Evolutionary conservation across 2,329 filamentous ascomycete genomes (phyloP), one percentile per base, ranked within the genome.

Genomic region (Claviceps purpurea): DNA sequence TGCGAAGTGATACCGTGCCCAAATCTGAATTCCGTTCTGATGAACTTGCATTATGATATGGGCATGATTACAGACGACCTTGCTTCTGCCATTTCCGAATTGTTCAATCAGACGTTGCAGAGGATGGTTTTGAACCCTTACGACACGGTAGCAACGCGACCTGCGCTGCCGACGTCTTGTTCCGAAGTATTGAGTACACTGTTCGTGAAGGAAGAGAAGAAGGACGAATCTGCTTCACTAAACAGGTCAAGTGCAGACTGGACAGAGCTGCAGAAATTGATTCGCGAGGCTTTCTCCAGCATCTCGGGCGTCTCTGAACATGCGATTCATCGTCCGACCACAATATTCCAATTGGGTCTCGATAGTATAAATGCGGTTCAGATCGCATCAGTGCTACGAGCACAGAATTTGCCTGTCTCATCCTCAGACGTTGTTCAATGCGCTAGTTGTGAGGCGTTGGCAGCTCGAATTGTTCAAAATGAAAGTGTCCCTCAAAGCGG

Each of bases 301-400:
- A 72, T 93, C 24, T 81, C 85, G 0, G 69, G 72, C 1, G 66
- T 76, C 4, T 63, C 76, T 0, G 52, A 63, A 2, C 60, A 71
- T 0, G 69, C 68, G 0, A 82, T 95, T 47, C 60, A 63, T 3
- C 74, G 73, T 13, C 63, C 76, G 10, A 88, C 81, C 0, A 89
- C 87, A 0, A 88, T 97, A 48, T 95, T 91, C 60, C 82, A 85
- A 53, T 77, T 95, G n/a, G 91, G 91, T 0, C 71, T 96, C 3
- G 90, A 96, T 66, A 96, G 90, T 63, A 93, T 97, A 60, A 90
- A 85, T 55, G 87, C 89, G 0, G 76, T 84, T 5, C 89, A 95
- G 61, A 73, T 95, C 10, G 87, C 89, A 0, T 75, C 79, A 1
- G 69, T 75, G 26, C 70, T 96, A 16, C 79, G 84, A 18, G 76